phyloP scores from a whole-genome alignment of 2,329 filamentous ascomycete genomes.

The Raffaelea deltoideospora region DNA sequence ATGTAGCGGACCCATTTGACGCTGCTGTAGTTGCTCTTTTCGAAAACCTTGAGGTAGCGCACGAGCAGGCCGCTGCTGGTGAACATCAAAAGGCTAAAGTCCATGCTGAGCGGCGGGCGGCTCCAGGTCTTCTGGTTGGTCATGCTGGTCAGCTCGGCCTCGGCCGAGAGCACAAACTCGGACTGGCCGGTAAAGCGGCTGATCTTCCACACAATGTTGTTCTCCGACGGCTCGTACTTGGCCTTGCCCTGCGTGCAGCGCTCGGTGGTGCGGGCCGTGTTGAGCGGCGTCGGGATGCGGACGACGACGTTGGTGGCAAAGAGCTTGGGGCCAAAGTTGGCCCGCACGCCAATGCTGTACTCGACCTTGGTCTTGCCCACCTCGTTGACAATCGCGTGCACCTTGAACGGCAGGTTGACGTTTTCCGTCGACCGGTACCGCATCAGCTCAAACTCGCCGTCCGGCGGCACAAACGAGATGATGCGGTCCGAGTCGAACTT shows the following conservation, averaged over 20 bases:
- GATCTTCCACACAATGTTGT: conserved; percentile 99
- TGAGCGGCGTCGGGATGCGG: conserved; percentile 86
- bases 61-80: conserved; percentile 87
- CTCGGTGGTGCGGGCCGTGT: conserved; percentile 87
- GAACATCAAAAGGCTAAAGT: conserved; percentile 94
- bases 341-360: conserved; percentile 93
- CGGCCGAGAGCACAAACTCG: conserved; percentile 87
- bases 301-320: conserved; percentile 95
- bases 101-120: conserved; percentile 77
- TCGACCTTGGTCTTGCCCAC: conserved; percentile 95
- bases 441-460: conserved; percentile 98
- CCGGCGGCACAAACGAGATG: conserved; percentile 91
- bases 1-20: conserved; percentile 99
- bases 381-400: conserved; percentile 97
- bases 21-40: conserved; percentile 97
- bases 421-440: conserved; percentile 96
- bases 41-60: conserved; percentile 93
- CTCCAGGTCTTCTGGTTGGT: conserved; percentile 98
- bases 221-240: conserved; percentile 95
- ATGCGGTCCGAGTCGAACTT: conserved; percentile 95
- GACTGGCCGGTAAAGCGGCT: conserved; percentile 95
- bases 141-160: conserved; percentile 89
- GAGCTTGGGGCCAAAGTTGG: conserved; percentile 90
- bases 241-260: conserved; percentile 91
- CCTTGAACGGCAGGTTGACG: conserved; percentile 96